Evolutionary conservation across 208 protist species (phyloP).

Genomic region (Trypanosoma mega): DNA sequence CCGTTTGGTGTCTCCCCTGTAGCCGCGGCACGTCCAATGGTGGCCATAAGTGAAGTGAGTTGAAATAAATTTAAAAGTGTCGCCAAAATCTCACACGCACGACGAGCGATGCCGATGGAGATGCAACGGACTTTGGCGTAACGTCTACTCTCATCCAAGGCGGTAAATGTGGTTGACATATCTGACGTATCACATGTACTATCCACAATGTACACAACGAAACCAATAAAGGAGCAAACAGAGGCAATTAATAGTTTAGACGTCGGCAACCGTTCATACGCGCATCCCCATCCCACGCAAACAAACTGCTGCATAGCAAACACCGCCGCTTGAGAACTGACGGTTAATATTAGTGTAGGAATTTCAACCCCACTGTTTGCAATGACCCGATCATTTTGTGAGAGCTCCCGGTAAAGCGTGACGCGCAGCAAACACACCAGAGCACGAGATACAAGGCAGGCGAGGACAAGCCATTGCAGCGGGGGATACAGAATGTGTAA

Average conservation of each 20-base stretch:
- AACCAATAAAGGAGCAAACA: conserved; percentile 32
- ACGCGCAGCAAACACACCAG: conserved; percentile 36
- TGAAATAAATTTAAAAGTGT: conserved; percentile 24
- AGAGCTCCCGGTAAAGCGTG: conserved; percentile 27
- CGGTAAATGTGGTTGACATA: background rate
- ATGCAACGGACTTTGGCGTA: conserved; percentile 5
- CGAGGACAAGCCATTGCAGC: conserved; percentile 53
- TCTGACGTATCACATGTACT: background rate
- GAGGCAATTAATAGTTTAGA: conserved; percentile 32
- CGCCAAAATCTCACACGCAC: background rate
- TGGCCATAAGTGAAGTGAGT: conserved; percentile 8
- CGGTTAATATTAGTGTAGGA: conserved; percentile 28
- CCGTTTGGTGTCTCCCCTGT: background rate
- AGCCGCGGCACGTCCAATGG: background rate
- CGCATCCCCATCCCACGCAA: conserved; percentile 60
- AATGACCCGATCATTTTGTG: background rate
- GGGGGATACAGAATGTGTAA: conserved; percentile 52
- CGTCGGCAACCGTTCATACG: conserved; percentile 33
- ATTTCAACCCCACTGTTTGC: background rate
- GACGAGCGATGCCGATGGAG: background rate
- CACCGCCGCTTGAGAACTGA: conserved; percentile 24
- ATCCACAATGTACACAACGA: conserved; percentile 28
- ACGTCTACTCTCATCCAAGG: background rate
- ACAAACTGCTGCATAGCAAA: conserved; percentile 55
- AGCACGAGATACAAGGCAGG: conserved; percentile 32